These are phyloP conservation scores for Fraxinus latifolia DNA, from an alignment of 305 asterid genomes.

Conservation along the genomic window DNA sequence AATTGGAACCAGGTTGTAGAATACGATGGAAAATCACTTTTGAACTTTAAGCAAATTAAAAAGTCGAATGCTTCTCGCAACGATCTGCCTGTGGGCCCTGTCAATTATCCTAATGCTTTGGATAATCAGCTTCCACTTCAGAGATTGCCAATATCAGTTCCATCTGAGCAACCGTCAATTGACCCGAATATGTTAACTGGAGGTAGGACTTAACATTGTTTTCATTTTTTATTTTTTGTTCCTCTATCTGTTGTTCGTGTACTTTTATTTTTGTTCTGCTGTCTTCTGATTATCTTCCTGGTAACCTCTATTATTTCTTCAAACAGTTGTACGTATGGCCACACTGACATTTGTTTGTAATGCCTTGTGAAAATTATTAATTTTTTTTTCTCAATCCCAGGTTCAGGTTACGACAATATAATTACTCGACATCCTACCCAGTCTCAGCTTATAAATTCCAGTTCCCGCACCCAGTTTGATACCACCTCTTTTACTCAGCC, in stretches of 20 bases:
- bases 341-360: background rate
- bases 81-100: constrained; percentile 54
- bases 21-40: constrained; percentile 86
- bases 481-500: constrained; percentile 22
- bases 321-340: background rate
- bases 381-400: constrained; percentile 1
- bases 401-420: constrained; percentile 35
- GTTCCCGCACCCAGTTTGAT: constrained; percentile 33
- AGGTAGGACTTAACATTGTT: constrained; percentile 43
- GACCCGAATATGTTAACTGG: constrained; percentile 55
- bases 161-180: constrained; percentile 47
- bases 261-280: background rate
- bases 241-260: background rate
- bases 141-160: constrained; percentile 42
- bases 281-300: background rate
- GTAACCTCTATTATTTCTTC: background rate
- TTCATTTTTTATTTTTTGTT: background rate
- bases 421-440: constrained; percentile 32
- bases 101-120: constrained; percentile 53
- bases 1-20: constrained; percentile 90
- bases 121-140: constrained; percentile 57
- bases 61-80: constrained; percentile 37
- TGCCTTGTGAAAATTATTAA: background rate
- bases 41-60: constrained; percentile 62
- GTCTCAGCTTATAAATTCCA: constrained; percentile 32